A percentile compares a stretch with the other conserved stretches of the same genome.
Evolutionary conservation across 257 asterid genomes (phyloP).

Genomic region (Rauvolfia tetraphylla): DNA sequence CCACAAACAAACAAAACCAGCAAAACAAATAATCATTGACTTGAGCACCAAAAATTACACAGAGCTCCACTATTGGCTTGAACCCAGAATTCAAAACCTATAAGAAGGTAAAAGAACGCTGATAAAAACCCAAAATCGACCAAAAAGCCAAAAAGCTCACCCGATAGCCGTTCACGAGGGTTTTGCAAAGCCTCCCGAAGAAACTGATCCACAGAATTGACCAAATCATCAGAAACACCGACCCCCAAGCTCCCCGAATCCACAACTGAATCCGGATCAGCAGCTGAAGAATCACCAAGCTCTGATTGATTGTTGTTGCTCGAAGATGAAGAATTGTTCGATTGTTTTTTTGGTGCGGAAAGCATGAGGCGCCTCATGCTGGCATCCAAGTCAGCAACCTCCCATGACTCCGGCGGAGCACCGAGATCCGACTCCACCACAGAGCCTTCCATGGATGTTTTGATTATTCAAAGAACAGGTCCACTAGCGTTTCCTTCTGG

Average conservation of each 20-base stretch:
- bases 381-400: slow-evolving; percentile 92
- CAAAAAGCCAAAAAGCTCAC: slow-evolving; percentile 29
- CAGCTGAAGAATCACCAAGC: slow-evolving; percentile 26
- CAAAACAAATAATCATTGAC: background rate
- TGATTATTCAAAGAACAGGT: background rate
- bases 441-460: slow-evolving; percentile 62
- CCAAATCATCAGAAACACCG: slow-evolving; percentile 48
- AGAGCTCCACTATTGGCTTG: background rate
- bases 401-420: slow-evolving; percentile 94
- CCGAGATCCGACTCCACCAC: slow-evolving; percentile 58
- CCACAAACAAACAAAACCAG: background rate
- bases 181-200: slow-evolving; percentile 93
- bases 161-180: slow-evolving; percentile 98
- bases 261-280: slow-evolving; percentile 18
- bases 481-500: slow-evolving; percentile 21
- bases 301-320: slow-evolving; percentile 44
- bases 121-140: background rate
- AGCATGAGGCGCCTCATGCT: slow-evolving; percentile 82
- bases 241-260: slow-evolving; percentile 20
- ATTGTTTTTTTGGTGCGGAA: slow-evolving; percentile 46
- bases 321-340: slow-evolving; percentile 21
- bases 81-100: background rate
- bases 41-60: background rate
- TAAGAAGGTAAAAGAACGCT: background rate
- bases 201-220: slow-evolving; percentile 91